phyloP scores from a whole-genome alignment of 2,329 filamentous ascomycete species.

The Fusarium torulosum region DNA sequence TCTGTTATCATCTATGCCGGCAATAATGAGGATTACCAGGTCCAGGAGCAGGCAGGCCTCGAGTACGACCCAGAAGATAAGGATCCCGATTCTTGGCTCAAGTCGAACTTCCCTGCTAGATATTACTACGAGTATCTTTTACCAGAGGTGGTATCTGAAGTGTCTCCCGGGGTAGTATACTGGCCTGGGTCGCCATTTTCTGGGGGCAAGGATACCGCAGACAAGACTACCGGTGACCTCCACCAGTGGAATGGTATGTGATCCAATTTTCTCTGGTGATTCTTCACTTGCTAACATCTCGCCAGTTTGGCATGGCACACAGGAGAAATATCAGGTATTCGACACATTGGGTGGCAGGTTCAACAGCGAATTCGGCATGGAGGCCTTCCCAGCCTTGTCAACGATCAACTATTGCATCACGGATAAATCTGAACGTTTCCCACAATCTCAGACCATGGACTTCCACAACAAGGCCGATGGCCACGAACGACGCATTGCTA shows the following conservation, averaged over 20 bases:
- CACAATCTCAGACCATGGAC: constrained; percentile 12
- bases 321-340: constrained; percentile 16
- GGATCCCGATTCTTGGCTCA: constrained; percentile 8
- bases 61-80: background rate
- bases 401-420: constrained; percentile 3
- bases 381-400: constrained; percentile 6
- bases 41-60: background rate
- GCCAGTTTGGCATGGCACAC: constrained; percentile 8
- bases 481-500: constrained; percentile 8
- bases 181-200: constrained; percentile 8
- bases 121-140: constrained; percentile 9
- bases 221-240: constrained; percentile 6
- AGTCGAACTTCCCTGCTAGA: constrained; percentile 2
- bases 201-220: background rate
- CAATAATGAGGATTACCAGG: constrained; percentile 14
- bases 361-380: constrained; percentile 16
- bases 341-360: constrained; percentile 7
- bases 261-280: fast-evolving
- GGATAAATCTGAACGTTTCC: background rate
- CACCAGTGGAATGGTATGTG: constrained; percentile 4
- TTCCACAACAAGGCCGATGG: constrained; percentile 12
- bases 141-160: background rate
- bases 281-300: background rate
- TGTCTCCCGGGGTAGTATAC: background rate
- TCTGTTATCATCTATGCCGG: constrained; percentile 1